Base-by-base conservation (phyloP, 2,329 filamentous ascomycete species). In the Plenodomus tracheiphilus region DNA sequence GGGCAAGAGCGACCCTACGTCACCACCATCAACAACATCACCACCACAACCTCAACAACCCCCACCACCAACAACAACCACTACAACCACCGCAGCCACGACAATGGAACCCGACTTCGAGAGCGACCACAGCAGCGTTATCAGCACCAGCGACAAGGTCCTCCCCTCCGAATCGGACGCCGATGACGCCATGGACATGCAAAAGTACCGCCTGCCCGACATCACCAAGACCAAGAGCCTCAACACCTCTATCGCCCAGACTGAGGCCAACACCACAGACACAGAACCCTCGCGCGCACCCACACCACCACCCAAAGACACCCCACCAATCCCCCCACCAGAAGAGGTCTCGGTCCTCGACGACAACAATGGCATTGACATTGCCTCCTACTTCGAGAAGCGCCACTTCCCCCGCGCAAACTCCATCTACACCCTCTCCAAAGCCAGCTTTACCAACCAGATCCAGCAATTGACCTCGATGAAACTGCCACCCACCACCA, bases 401-500 rank as follows among this genome's bases (percentile, higher is more conserved):
- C 79, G 84, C 37, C 83, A 77, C 46, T 69, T 83, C 7, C 79
- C 80, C 18, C 66, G 68, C 56, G 81, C 91, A 3, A 89, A 89
- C 36, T 97, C 93, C 30, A 91, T 97, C 59, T 97, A 96, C 74
- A 96, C 94, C 1, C 82, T 99, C 49, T 96, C 91, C 2, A 85
- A 93, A 38, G 88, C 88, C 28, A 97, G 93, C 6, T 96, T 99
- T 71, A 89, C 91, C 55, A 95, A 89, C 64, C 94, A 97, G 72
- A 84, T 97, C 44, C 89, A 90, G 40, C 91, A 97, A 70, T 80
- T 99, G 56, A 97, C 92, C 0, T 91, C 91, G 16, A 86, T 97
- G 49, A 87, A 91, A 63, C 81, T 97, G 2, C 94, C 94, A 1
- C 88, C 96, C 70, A 89, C 93, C 43, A 85, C 89, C 0, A 80